Base-by-base conservation (phyloP, 352 stramenopile species). In the Globisporangium cystogenes region DNA sequence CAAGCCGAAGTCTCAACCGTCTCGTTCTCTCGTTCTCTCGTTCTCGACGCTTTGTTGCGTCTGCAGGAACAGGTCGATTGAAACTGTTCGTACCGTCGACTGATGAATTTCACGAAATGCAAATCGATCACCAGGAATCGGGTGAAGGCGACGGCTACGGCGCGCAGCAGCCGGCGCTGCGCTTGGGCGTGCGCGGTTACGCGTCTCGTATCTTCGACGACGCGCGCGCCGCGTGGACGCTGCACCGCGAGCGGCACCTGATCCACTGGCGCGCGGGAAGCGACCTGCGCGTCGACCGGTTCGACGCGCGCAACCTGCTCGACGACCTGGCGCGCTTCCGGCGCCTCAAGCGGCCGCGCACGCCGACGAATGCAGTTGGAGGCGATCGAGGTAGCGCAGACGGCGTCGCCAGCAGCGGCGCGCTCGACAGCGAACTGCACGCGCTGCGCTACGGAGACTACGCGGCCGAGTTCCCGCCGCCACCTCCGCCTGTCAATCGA, bases 261-360 rank as follows among this genome's bases (percentile, higher is more conserved):
- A 80, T 85, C 21, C 27, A 56, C n/a, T 87, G 76, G 76, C 70
- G 65, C 35, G 58, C 62, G 49, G 60, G 58, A 44, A 59, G 62
- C 48, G 54, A 65, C 23, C 54, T 82, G 55, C 68, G 60, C 24
- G 61, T 87, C 24, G 76, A 87, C 53, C 76, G 76, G 50, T 87
- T 77, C 50, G 76, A 87, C 40, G 74, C 72, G 37, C 74, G 76
- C 59, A 87, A 85, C 57, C 44, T 87, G 48, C 60, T 87, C 55
- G 60, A 79, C 15, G 73, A 85, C 48, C 58, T 57, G 20, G 53
- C 53, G 36, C 42, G 60, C n/a, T 87, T 87, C 63, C 69, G 67
- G 2, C 67, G 70, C 58, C 59, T 77, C 36, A 85, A 83, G 56
- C 74, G 67, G 48, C 59, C 48, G 53, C 57, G 44, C 50, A 24